Evolutionary conservation across 139 green algal genomes (phyloP).

Genomic region (Asterochloris sp.): DNA sequence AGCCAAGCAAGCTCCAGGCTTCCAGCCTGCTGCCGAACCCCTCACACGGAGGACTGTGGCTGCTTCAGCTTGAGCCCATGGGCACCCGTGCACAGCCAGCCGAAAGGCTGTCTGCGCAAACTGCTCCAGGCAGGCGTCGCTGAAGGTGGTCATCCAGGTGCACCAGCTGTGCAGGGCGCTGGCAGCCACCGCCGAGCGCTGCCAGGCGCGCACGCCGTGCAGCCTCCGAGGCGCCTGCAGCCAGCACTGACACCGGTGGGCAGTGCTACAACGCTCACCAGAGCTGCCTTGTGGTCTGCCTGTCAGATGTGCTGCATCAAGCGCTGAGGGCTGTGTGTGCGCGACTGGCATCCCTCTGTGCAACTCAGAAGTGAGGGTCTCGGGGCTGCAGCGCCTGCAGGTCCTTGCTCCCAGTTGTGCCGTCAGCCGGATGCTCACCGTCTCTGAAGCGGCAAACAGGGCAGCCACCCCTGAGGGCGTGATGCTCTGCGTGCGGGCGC

Average conservation of each 20-base stretch:
- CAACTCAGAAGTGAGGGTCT: background rate
- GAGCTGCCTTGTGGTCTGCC: background rate
- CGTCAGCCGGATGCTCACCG: background rate
- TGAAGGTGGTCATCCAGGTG: slow-evolving; percentile 13
- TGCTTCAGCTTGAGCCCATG: slow-evolving; percentile 5
- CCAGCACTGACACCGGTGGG: background rate
- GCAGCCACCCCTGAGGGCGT: slow-evolving; percentile 6
- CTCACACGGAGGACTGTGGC: background rate
- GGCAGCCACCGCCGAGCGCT: slow-evolving; percentile 2
- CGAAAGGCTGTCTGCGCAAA: background rate
- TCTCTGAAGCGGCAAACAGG: slow-evolving; percentile 3
- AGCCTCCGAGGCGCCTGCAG: slow-evolving; percentile 3
- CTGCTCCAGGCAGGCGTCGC: background rate
- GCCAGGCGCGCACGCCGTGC: background rate
- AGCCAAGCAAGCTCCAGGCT: background rate
- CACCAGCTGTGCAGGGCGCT: slow-evolving; percentile 2
- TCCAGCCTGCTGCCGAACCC: background rate
- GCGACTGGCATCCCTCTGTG: background rate
- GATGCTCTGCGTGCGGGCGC: background rate
- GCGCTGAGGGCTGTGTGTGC: background rate
- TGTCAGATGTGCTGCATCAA: background rate
- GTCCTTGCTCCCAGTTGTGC: background rate
- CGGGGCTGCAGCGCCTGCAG: background rate
- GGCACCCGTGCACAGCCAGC: slow-evolving; percentile 4
- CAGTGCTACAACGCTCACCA: too few relatives aligned